Conservation (phyloP, 1,284 basidiomycete genomes). For the Ganoderma resinaceum region DNA sequence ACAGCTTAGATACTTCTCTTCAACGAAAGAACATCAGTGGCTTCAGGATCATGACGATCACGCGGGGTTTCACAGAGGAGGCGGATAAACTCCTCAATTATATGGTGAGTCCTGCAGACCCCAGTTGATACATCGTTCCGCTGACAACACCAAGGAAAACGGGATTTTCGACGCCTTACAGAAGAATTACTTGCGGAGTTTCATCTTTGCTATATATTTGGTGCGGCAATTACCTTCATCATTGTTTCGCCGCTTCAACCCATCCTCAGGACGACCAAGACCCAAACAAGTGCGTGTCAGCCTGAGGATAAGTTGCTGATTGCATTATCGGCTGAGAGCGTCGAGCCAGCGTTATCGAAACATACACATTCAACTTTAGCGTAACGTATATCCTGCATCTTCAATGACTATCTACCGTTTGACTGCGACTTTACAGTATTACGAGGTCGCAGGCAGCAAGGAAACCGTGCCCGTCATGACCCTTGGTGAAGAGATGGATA, state of each 20-base stretch:
- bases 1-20: conserved; percentile 41
- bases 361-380: conserved; percentile 84
- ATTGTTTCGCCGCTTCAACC: background rate
- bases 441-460: conserved; percentile 62
- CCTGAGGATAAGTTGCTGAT: conserved; percentile 12
- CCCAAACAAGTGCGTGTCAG: conserved; percentile 71
- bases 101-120: conserved; percentile 53
- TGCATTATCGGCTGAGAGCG: conserved; percentile 1
- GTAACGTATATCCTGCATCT: conserved; percentile 43
- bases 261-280: conserved; percentile 70
- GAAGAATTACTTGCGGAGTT: conserved; percentile 77
- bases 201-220: conserved; percentile 84
- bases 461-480: conserved; percentile 69
- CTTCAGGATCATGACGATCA: conserved; percentile 74
- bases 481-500: conserved; percentile 62
- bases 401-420: background rate
- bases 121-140: background rate
- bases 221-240: conserved; percentile 45
- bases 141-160: conserved; percentile 59
- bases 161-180: conserved; percentile 83
- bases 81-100: conserved; percentile 82
- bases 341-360: conserved; percentile 70
- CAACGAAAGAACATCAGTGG: conserved; percentile 52
- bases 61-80: conserved; percentile 78
- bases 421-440: conserved; percentile 52